Evolutionary conservation across 257 asterid genomes (phyloP), one percentile per base, ranked within the genome.

Genomic region (Solanum neorickii): DNA sequence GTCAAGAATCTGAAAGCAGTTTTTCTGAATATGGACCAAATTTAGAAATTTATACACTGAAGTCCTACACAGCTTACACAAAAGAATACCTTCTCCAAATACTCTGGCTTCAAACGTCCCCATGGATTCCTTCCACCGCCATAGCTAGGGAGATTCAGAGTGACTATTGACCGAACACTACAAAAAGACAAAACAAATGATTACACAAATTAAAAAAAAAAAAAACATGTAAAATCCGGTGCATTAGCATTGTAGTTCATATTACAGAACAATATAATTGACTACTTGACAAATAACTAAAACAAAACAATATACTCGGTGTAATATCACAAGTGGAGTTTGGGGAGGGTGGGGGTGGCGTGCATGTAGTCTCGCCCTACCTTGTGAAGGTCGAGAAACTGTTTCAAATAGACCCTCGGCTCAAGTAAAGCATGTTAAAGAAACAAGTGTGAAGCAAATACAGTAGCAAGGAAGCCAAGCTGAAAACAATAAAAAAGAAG

Each of bases 81-180:
- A 39, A 12, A 31, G 33, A 20, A 72, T 92, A 96, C 98, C 98
- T 96, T 96, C 87, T 95, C 96, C 87, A 96, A 91, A 90, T 96
- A 96, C 78, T 93, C 89, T 85, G 98, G 98, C 92, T 94, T 94
- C 92, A 96, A 88, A 82, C 88, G 91, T 77, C 99, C 99, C 99
- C 99, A 96, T 41, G 99, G 98, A 92, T 95, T 94, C 92, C 98
- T 92, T 89, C 98, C 98, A 95, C 98, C 94, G 88, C 95, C 98
- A 89, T 95, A 95, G 93, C 98, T 95, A 44, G 98, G 98, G 85
- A 95, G 99, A 89, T 95, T 96, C 86, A 97, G 93, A 86, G 96
- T 95, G 70, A 97, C 99, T 23, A 97, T 77, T 46, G 99, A 97
- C 92, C 99, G 95, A 88, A 97, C 99, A 89, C 99, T 95, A 93